A percentile compares a stretch with the other conserved stretches of the same genome.
phyloP scores from a whole-genome alignment of 2,329 filamentous ascomycete species.

The Ophiostoma tasmaniense region DNA sequence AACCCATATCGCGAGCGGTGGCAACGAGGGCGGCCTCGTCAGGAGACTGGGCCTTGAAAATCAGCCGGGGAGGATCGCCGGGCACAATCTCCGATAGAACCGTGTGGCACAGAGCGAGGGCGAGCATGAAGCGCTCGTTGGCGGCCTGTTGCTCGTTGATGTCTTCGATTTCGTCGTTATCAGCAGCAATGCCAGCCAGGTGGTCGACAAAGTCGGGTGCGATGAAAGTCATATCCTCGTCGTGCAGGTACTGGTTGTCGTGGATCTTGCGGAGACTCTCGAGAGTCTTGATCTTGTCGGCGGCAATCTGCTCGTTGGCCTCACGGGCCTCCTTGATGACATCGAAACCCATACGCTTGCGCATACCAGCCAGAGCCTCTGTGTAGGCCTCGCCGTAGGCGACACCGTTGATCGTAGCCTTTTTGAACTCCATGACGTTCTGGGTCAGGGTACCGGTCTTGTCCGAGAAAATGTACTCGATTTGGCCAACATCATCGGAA shows the following conservation, averaged over 20 bases:
- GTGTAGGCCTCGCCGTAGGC: conserved; percentile 97
- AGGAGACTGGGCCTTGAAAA: conserved; percentile 95
- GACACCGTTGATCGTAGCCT: conserved; percentile 91
- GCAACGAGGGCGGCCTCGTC: conserved; percentile 92
- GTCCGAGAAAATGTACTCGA: conserved; percentile 81
- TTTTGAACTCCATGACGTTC: conserved; percentile 81
- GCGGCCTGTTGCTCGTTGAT: conserved; percentile 59
- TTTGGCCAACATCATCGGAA: conserved; percentile 93
- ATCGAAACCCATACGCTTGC: conserved; percentile 79
- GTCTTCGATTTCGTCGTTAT: conserved; percentile 50
- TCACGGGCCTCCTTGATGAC: conserved; percentile 70
- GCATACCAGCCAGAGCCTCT: conserved; percentile 92
- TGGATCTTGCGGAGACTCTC: conserved; percentile 65
- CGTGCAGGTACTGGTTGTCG: conserved; percentile 83
- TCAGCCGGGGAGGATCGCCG: conserved; percentile 81
- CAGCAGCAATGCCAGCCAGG: conserved; percentile 48
- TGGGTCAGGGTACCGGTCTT: conserved; percentile 25
- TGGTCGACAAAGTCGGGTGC: conserved; percentile 84
- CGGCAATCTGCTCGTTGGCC: conserved; percentile 68
- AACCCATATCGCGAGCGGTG: conserved; percentile 90
- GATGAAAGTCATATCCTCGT: conserved; percentile 85
- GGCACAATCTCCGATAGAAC: conserved; percentile 86
- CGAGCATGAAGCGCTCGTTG: conserved; percentile 87
- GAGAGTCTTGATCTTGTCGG: conserved; percentile 66
- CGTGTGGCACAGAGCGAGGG: conserved; percentile 89